Percentiles rank a stretch among this genome's conserved stretches.
phyloP scores from a whole-genome alignment of 306 rosid genomes.

The Begonia fuchsioides region DNA sequence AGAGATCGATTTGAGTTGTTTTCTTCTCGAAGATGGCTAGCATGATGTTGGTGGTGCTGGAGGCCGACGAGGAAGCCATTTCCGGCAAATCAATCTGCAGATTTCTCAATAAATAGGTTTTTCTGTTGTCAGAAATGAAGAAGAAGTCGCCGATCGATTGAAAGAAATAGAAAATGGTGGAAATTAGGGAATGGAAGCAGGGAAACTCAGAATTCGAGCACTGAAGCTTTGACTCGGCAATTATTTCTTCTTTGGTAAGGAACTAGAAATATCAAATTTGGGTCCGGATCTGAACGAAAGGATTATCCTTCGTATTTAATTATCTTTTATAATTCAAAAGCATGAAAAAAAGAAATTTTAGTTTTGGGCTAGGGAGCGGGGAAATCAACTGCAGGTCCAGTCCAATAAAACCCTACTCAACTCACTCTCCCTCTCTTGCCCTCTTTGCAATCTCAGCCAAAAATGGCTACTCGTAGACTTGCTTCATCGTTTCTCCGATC shows the following conservation, averaged over 20 bases:
- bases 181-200: too few species aligned
- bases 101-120: neutral
- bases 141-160: neutral
- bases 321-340: too few species aligned
- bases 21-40: conserved; percentile 90
- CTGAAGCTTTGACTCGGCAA: too few species aligned
- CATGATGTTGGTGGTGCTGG: conserved; percentile 52
- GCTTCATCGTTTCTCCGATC: conserved; percentile 53
- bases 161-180: too few species aligned
- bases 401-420: neutral
- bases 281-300: too few species aligned
- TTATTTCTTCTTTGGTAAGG: too few species aligned
- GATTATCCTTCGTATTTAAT: too few species aligned
- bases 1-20: conserved; percentile 53
- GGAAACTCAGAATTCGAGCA: too few species aligned
- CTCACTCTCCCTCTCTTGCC: neutral
- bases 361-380: too few species aligned
- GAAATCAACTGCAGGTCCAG: too few species aligned
- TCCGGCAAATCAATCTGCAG: neutral
- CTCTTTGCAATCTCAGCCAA: conserved; percentile 12
- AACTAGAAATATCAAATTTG: too few species aligned
- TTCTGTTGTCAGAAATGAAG: neutral
- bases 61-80: conserved; percentile 40
- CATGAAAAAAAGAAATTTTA: too few species aligned
- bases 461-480: conserved; percentile 76